These are phyloP conservation scores for Nevesoporus exiguus DNA, from an alignment of 768 basidiomycete genomes.

Conservation along the genomic window DNA sequence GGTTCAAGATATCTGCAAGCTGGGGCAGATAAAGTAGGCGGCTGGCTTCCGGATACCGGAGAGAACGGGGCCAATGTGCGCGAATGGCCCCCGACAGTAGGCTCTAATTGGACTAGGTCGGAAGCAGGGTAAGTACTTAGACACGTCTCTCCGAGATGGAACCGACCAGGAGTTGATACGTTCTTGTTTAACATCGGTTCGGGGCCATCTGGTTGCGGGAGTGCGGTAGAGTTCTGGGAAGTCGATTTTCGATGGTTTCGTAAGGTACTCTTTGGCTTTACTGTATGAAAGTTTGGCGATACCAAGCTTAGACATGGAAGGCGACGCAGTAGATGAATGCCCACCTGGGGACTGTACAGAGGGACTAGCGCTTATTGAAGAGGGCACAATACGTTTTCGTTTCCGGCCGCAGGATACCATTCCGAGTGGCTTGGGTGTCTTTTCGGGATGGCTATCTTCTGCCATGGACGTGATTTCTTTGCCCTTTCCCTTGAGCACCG, in stretches of 20 bases:
- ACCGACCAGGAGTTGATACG: constrained; percentile 13
- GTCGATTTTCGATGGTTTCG: constrained; percentile 6
- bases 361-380: constrained; percentile 7
- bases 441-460: constrained; percentile 4
- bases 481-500: constrained; percentile 14
- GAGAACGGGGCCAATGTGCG: constrained; percentile 4
- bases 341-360: constrained; percentile 19
- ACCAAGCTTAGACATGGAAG: constrained; percentile 5
- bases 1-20: constrained; percentile 8
- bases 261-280: constrained; percentile 1
- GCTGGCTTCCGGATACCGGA: constrained; percentile 10
- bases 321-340: constrained; percentile 11
- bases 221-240: constrained; percentile 3
- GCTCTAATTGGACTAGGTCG: constrained; percentile 10
- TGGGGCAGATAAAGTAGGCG: neutral
- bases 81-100: constrained; percentile 8
- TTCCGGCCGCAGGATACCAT: constrained; percentile 12
- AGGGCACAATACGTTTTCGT: constrained; percentile 25
- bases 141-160: neutral
- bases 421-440: constrained; percentile 13
- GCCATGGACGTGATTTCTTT: constrained; percentile 8
- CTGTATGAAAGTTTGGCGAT: constrained; percentile 6
- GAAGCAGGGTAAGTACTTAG: constrained; percentile 3
- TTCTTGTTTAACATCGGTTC: neutral
- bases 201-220: constrained; percentile 2